These are phyloP conservation scores for Teratosphaeria destructans DNA, from an alignment of 2,329 filamentous ascomycete species.

Conservation along the genomic window DNA sequence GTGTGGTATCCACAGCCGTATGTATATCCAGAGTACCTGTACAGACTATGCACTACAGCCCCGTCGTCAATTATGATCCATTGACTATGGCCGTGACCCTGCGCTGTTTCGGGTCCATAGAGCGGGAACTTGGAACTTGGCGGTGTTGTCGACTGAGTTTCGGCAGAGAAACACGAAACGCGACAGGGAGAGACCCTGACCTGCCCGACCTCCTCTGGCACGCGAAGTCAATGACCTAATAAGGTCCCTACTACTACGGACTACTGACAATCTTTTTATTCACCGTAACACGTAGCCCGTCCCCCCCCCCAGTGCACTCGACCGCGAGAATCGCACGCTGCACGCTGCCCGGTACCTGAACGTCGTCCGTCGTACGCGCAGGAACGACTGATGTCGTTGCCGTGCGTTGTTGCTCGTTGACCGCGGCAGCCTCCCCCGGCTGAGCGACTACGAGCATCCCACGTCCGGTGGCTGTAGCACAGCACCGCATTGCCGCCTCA, in stretches of 20 bases:
- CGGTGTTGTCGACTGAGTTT: not conserved
- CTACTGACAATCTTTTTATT: not conserved
- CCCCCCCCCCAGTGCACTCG: not conserved
- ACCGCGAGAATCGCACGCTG: not conserved
- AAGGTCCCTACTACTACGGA: not conserved
- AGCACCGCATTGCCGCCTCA: not conserved
- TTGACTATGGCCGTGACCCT: not conserved
- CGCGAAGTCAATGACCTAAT: not conserved
- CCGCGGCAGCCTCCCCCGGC: slow-evolving; percentile 1
- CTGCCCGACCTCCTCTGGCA: not conserved
- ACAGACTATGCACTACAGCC: too few relatives aligned
- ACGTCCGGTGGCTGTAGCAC: not conserved
- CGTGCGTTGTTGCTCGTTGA: not conserved
- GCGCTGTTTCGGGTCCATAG: not conserved
- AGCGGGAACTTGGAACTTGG: not conserved
- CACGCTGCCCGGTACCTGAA: too few relatives aligned
- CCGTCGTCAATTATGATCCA: too few relatives aligned
- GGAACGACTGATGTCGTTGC: not conserved
- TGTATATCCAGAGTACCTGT: too few relatives aligned
- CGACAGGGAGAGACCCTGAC: not conserved
- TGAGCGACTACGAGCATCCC: not conserved
- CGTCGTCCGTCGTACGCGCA: not conserved
- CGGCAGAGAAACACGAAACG: not conserved
- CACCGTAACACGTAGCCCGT: not conserved
- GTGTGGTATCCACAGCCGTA: too few relatives aligned